Base-by-base conservation (phyloP, 345 rosid genomes). In the Cardamine occulta region DNA sequence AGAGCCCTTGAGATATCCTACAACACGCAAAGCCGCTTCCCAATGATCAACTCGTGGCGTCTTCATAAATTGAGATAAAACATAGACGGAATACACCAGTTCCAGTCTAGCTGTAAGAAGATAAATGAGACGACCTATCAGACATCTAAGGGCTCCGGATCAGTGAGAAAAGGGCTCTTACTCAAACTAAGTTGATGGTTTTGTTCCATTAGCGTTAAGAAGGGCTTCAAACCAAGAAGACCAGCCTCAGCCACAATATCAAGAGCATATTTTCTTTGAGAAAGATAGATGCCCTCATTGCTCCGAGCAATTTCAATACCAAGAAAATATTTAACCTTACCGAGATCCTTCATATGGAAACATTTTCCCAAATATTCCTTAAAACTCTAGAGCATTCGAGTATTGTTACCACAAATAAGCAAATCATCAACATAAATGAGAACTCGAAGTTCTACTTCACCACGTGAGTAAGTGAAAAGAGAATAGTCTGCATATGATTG, bases 91-190 rank as follows among this genome's bases (percentile, higher is more conserved):
- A 9, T 35, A 35, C 1, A 0, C 8, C 3, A 35, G 9, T 2
- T 35, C 39, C 3, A 12, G 11, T 35, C 39, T 8, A 0, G 52
- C 17, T 1, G 52, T 47, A 3, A 18, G 24, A 0, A 49, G 3
- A 39, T 39, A 39, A 10, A 39, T 39, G 4, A 39, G 44, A 10
- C 44, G 14, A 39, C 44, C 44, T 0, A 39, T 13, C 5, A 39
- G 14, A 2, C 44, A 0, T 37, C 42, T 2, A 10, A 37, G 0
- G 4, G 12, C 4, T 2, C 42, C 0, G 42, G 54, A 49, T 49
- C 24, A 0, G 12, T 4, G 0, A 49, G 24, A 1, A 17, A 18
- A 0, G 5, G 1, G 7, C 54, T 49, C 2, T 1, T 1, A 8
- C 21, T 17, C 1, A 17, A 1, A 0, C 11, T 5, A 11, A 49